phyloP scores from a whole-genome alignment of 148 eudicot genomes.

The Heliamphora exappendiculata region DNA sequence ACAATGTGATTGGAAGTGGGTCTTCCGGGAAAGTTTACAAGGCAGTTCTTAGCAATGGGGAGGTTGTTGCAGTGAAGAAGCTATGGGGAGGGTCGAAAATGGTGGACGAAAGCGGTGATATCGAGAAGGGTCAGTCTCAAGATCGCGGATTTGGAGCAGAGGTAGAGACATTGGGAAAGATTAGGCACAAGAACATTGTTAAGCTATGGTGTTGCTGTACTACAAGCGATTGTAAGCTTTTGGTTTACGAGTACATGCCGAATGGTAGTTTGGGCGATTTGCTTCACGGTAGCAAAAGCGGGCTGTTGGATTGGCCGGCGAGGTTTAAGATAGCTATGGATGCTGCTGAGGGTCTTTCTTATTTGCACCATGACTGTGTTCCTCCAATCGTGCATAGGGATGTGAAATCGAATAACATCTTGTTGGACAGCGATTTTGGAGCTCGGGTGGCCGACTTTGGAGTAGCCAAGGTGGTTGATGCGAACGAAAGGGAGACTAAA shows the following conservation, averaged over 20 bases:
- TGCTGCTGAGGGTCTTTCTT: slow-evolving; percentile 88
- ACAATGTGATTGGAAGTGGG: slow-evolving; percentile 82
- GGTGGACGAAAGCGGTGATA: slow-evolving; percentile 27
- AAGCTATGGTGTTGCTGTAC: slow-evolving; percentile 90
- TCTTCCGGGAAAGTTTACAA: slow-evolving; percentile 91
- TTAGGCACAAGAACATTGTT: slow-evolving; percentile 90
- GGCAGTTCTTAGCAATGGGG: slow-evolving; percentile 73
- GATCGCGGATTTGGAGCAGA: slow-evolving; percentile 80
- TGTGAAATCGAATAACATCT: slow-evolving; percentile 75
- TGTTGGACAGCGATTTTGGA: slow-evolving; percentile 70
- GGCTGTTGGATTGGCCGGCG: slow-evolving; percentile 76
- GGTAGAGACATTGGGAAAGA: slow-evolving; percentile 83
- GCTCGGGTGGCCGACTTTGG: slow-evolving; percentile 96
- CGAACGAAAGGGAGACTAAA: slow-evolving; percentile 50
- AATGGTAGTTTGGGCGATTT: slow-evolving; percentile 94
- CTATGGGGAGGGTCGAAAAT: slow-evolving; percentile 49
- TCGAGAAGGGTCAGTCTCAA: slow-evolving; percentile 39
- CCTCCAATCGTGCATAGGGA: slow-evolving; percentile 91
- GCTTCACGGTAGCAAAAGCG: slow-evolving; percentile 67
- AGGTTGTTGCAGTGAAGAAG: slow-evolving; percentile 75
- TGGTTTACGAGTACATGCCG: slow-evolving; percentile 92
- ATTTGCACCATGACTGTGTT: slow-evolving; percentile 90
- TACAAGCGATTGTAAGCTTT: slow-evolving; percentile 54
- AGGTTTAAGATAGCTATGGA: slow-evolving; percentile 71
- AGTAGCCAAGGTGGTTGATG: slow-evolving; percentile 74